Base-by-base conservation (phyloP, 2,329 filamentous ascomycete genomes). In the Verticillium nonalfalfae region DNA sequence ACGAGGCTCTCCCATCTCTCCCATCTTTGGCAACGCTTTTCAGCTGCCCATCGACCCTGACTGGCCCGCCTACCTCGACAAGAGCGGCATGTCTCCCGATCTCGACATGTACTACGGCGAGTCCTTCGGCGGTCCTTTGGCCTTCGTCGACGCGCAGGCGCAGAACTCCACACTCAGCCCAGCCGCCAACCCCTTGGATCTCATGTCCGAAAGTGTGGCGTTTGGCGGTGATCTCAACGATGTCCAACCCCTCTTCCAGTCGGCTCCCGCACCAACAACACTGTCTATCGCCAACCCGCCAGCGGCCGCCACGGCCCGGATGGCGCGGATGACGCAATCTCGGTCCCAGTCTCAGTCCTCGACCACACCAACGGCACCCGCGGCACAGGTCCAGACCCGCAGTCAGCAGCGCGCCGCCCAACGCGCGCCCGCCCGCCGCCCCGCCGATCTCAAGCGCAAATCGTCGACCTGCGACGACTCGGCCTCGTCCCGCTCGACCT, bases 121-220 rank as follows among this genome's bases (percentile, higher is more conserved):
- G 59, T 67, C 71, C 38, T 68, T 68, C 21, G 71, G 69, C 65
- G 70, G 67, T 60, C 67, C 70, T 9, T 58, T 71, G 31, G 64
- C 64, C 34, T 64, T 65, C 60, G 65, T 74, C 33, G 60, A 67
- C 10, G n/a, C n/a, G n/a, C n/a, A n/a, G n/a, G 63, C 69, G 14
- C 67, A 70, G 57, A 65, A 67, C 60, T 36, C 66, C 21, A 60
- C 68, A 40, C 57, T 70, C 60, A 76, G 71, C 69, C 72, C 74
- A 4, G 70, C 69, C 36, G 69, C 76, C 61, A 71, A 75, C 66
- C 74, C 74, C 31, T 66, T 72, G 65, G 71, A 73, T 34, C 70
- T 75, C 54, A 58, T 64, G 58, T 59, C 64, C 38, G 66, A 66
- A 31, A 57, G 56, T 55, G 65, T 70, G 10, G 61, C 64, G 26